phyloP scores from a whole-genome alignment of 352 stramenopile genomes.

The Thalassiosira livingstoniorum region DNA sequence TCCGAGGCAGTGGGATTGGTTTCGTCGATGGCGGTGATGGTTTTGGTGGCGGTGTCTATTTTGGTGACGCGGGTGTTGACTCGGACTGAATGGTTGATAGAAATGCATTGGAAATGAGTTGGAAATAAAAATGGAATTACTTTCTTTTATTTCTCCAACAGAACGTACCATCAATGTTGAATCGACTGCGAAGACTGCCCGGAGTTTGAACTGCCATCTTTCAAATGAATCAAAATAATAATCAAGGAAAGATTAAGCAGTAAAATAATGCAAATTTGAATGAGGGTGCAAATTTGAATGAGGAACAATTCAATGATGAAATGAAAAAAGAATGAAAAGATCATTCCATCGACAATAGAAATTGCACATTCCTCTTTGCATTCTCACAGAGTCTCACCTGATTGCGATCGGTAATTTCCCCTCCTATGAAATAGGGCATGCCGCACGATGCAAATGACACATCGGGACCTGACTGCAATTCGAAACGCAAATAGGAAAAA shows the following conservation, averaged over 20 bases:
- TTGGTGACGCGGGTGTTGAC: slow-evolving; percentile 70
- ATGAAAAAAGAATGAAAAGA: no score
- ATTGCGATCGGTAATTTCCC: slow-evolving; percentile 66
- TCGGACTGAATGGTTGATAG: slow-evolving; percentile 32
- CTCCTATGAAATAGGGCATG: slow-evolving; percentile 85
- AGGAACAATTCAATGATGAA: no score
- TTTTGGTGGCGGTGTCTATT: slow-evolving; percentile 75
- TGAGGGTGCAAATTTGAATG: no score
- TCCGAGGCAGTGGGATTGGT: slow-evolving; percentile 22
- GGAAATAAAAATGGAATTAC: neutral
- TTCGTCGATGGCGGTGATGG: slow-evolving; percentile 65
- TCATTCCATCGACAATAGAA: no score
- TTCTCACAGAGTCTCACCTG: slow-evolving; percentile 25
- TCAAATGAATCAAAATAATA: no score
- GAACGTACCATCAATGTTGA: slow-evolving; percentile 75
- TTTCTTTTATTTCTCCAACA: slow-evolving; percentile 2
- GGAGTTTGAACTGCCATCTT: slow-evolving; percentile 80
- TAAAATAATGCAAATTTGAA: neutral
- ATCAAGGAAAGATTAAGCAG: slow-evolving; percentile 1
- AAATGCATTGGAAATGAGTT: neutral
- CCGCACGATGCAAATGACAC: slow-evolving; percentile 83
- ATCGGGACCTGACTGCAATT: slow-evolving; percentile 71
- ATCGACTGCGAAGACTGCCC: slow-evolving; percentile 63
- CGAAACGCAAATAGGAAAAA: neutral
- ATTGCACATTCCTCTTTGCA: neutral